These are phyloP conservation scores for Aspergillus incahuasiensis DNA, from an alignment of 495 filamentous ascomycete species.

Conservation along the genomic window DNA sequence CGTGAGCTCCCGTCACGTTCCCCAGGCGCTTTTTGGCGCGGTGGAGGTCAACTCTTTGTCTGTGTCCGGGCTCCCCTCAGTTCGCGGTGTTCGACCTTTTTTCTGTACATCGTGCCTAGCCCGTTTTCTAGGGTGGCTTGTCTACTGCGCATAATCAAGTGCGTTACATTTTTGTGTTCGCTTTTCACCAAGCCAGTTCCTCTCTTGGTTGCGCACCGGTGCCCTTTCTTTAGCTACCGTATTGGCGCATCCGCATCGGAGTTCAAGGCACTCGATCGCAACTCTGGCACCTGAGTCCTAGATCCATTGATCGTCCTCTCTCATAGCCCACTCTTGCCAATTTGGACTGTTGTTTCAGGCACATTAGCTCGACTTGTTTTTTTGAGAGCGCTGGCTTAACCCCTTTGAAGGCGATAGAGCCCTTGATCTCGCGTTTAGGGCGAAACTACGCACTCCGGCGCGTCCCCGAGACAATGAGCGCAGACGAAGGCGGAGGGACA, in stretches of 20 bases:
- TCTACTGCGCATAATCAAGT: constrained; percentile 6
- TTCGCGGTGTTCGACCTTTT: constrained; percentile 3
- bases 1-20: constrained; percentile 34
- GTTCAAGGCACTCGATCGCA: constrained; percentile 17
- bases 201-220: constrained; percentile 31
- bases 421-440: constrained; percentile 23
- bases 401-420: constrained; percentile 1
- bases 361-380: constrained; percentile 13
- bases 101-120: constrained; percentile 1
- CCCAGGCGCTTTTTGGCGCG: constrained; percentile 32
- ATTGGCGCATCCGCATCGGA: constrained; percentile 33
- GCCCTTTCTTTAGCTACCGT: constrained; percentile 24
- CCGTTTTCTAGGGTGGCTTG: constrained; percentile 2
- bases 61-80: constrained; percentile 7
- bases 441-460: constrained; percentile 20
- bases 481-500: constrained; percentile 37
- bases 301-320: neutral
- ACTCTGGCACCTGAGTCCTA: neutral
- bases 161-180: constrained; percentile 17
- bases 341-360: neutral
- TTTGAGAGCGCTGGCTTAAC: neutral
- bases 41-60: constrained; percentile 22
- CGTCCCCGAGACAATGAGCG: constrained; percentile 38
- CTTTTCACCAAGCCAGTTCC: constrained; percentile 14
- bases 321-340: constrained; percentile 1